Evolutionary conservation across 2,329 filamentous ascomycete species (phyloP).

Genomic region (Aspergillus sp.): DNA sequence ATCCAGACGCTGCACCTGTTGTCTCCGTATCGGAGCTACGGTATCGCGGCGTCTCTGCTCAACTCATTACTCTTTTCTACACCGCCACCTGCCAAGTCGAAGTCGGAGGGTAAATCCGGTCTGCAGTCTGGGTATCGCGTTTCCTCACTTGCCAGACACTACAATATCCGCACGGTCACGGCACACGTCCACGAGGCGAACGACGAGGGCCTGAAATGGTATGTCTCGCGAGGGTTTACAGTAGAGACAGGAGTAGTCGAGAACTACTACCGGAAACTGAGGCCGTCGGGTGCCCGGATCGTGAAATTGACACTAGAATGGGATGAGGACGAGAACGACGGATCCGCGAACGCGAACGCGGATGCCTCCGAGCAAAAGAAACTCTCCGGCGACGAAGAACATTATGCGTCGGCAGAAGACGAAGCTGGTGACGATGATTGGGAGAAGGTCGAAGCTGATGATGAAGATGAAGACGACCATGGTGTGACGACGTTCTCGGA

Average conservation of each 20-base stretch:
- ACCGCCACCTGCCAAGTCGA: neutral
- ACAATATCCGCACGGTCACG: slow-evolving; percentile 53
- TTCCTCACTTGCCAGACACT: slow-evolving; percentile 45
- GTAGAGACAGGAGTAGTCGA: slow-evolving; percentile 51
- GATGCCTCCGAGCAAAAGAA: neutral
- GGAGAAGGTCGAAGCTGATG: slow-evolving; percentile 42
- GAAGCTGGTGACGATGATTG: slow-evolving; percentile 30
- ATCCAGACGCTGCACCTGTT: slow-evolving; percentile 61
- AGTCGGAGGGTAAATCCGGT: neutral
- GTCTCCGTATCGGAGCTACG: slow-evolving; percentile 58
- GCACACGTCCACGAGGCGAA: slow-evolving; percentile 67
- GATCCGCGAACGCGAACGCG: neutral
- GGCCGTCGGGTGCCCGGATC: slow-evolving; percentile 56
- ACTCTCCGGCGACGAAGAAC: neutral
- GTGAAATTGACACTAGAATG: slow-evolving; percentile 42
- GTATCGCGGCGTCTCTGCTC: slow-evolving; percentile 58
- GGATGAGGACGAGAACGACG: slow-evolving; percentile 20
- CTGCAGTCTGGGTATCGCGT: slow-evolving; percentile 16
- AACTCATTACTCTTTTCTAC: slow-evolving; percentile 38
- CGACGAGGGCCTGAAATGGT: slow-evolving; percentile 60
- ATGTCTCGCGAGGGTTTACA: slow-evolving; percentile 57
- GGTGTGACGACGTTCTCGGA: slow-evolving; percentile 33
- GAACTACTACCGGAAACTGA: slow-evolving; percentile 60
- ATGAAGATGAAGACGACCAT: slow-evolving; percentile 34
- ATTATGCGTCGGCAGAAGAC: neutral